phyloP scores from a whole-genome alignment of 257 asterid genomes.

The Apocynum venetum region DNA sequence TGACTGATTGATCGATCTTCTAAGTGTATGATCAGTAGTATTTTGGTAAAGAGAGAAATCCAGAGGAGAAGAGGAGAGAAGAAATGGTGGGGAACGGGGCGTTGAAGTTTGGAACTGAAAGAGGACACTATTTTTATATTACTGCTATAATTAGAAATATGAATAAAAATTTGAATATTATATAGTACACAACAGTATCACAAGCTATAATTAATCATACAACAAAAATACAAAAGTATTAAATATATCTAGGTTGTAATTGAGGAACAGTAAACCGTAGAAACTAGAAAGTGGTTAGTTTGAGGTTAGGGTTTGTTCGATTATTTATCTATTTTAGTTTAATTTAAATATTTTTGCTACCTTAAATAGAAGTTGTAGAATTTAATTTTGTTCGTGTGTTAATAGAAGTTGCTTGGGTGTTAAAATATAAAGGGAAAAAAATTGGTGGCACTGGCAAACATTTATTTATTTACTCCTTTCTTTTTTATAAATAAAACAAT shows the following conservation, averaged over 20 bases:
- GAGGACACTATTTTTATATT: constrained; percentile 7
- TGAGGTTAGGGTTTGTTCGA: too few species aligned
- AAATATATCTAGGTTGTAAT: too few species aligned
- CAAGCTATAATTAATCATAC: not conserved
- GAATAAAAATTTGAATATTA: constrained; percentile 10
- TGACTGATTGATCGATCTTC: not conserved
- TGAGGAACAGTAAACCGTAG: not conserved
- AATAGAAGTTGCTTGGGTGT: too few species aligned
- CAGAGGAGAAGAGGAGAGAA: constrained; percentile 5
- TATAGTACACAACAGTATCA: not conserved
- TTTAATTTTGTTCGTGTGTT: too few species aligned
- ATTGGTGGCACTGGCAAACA: not conserved
- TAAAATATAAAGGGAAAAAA: not conserved
- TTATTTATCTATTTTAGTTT: too few species aligned
- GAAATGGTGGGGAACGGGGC: not conserved
- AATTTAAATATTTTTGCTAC: too few species aligned
- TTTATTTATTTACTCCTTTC: not conserved
- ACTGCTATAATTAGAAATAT: constrained; percentile 23
- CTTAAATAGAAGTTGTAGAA: too few species aligned
- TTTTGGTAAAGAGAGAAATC: not conserved
- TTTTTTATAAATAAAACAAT: too few species aligned
- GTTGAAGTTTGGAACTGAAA: constrained; percentile 19
- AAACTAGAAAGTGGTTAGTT: not conserved
- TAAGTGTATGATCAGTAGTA: not conserved
- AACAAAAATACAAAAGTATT: not conserved